Percentiles rank a stretch among this genome's conserved stretches.
Conservation (phyloP, 2,329 filamentous ascomycete genomes). For the Aspergillus sp. region DNA sequence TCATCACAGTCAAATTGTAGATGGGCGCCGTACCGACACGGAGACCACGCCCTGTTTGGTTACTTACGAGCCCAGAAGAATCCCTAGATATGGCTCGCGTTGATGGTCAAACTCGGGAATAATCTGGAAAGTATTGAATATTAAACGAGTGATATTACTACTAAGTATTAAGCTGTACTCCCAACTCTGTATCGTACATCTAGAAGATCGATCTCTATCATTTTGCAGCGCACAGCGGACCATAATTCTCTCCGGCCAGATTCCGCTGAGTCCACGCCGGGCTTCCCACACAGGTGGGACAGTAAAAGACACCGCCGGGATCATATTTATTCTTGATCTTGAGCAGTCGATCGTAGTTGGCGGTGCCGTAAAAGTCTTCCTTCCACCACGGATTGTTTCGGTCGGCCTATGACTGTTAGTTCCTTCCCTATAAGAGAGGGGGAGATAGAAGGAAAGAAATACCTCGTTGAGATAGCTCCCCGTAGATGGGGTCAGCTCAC, state of each 20-base stretch:
- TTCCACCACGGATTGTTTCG: conserved; percentile 23
- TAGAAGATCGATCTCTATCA: not conserved
- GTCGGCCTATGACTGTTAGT: conserved; percentile 20
- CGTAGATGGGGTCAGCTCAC: conserved; percentile 34
- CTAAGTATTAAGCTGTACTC: not conserved
- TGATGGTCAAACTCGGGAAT: too few relatives aligned
- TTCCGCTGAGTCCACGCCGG: conserved; percentile 9
- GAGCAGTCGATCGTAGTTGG: conserved; percentile 14
- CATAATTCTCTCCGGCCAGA: not conserved
- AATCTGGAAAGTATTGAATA: too few relatives aligned
- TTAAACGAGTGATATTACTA: not conserved
- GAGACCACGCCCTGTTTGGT: too few relatives aligned
- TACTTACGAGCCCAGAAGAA: too few relatives aligned
- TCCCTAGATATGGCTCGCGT: too few relatives aligned
- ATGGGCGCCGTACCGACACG: too few relatives aligned
- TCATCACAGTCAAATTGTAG: too few relatives aligned
- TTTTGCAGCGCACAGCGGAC: not conserved
- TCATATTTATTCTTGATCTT: conserved; percentile 24
- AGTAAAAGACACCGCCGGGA: conserved; percentile 21
- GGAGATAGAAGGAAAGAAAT: not conserved
- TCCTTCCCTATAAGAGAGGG: not conserved
- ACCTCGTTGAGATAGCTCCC: conserved; percentile 46
- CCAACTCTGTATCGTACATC: not conserved
- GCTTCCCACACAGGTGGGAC: conserved; percentile 23
- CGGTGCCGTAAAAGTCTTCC: conserved; percentile 18